Evolutionary conservation across 257 asterid genomes (phyloP).

Genomic region (Solanum verrucosum): DNA sequence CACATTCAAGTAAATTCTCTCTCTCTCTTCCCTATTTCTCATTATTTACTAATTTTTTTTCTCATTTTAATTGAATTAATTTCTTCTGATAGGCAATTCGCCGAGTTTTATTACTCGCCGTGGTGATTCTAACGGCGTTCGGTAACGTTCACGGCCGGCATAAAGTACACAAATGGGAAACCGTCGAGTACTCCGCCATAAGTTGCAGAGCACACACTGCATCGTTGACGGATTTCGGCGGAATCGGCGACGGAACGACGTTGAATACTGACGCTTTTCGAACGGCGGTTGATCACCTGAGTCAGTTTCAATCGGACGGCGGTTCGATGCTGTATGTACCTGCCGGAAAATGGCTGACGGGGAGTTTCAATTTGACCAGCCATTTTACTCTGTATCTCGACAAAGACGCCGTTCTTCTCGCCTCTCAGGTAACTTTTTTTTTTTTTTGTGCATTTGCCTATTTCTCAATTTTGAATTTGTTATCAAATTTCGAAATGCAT

Average conservation of each 20-base stretch:
- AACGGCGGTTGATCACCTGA: constrained; percentile 51
- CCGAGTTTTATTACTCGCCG: constrained; percentile 11
- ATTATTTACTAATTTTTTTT: neutral
- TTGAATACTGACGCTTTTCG: constrained; percentile 62
- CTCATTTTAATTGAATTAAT: neutral
- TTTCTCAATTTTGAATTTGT: too few relatives aligned
- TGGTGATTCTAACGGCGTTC: constrained; percentile 22
- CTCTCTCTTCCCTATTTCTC: neutral
- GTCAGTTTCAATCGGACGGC: constrained; percentile 53
- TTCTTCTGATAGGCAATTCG: constrained; percentile 24
- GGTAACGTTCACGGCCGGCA: constrained; percentile 19
- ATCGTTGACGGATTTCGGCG: constrained; percentile 72
- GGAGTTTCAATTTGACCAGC: constrained; percentile 80
- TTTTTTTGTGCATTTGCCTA: too few relatives aligned
- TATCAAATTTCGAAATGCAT: too few relatives aligned
- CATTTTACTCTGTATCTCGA: constrained; percentile 80
- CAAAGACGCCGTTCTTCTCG: constrained; percentile 70
- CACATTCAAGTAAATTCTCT: neutral
- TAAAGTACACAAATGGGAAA: constrained; percentile 5
- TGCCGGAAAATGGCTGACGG: constrained; percentile 86
- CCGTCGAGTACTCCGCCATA: constrained; percentile 39
- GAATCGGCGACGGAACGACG: constrained; percentile 84
- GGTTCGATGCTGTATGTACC: constrained; percentile 83
- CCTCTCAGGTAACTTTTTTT: constrained; percentile 56
- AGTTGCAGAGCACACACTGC: constrained; percentile 58